phyloP scores from a whole-genome alignment of 768 basidiomycete species.

The Tubosaeta sp. region DNA sequence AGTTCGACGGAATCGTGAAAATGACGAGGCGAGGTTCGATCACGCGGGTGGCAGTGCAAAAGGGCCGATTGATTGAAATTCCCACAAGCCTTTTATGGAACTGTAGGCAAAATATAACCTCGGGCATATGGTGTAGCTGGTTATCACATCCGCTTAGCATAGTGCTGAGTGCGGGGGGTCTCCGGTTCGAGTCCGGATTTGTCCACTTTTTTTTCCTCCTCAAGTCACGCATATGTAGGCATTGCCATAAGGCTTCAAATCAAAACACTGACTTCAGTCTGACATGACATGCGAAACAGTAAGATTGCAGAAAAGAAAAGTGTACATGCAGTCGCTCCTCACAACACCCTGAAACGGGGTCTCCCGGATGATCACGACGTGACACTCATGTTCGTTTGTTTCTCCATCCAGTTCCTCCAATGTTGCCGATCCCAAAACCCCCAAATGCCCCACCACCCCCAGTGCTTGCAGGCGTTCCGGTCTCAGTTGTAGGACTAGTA shows the following conservation, averaged over 20 bases:
- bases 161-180: constrained; percentile 34
- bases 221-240: too few relatives aligned
- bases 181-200: constrained; percentile 39
- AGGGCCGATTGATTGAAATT: not conserved
- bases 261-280: too few relatives aligned
- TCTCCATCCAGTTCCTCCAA: constrained; percentile 31
- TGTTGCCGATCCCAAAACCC: constrained; percentile 43
- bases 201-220: constrained; percentile 22
- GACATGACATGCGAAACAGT: constrained; percentile 4
- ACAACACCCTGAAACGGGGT: constrained; percentile 2
- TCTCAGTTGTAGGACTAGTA: constrained; percentile 21
- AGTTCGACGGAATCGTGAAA: constrained; percentile 19
- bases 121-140: constrained; percentile 39
- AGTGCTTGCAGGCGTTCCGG: constrained; percentile 19
- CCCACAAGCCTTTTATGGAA: not conserved
- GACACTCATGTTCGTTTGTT: constrained; percentile 22
- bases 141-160: constrained; percentile 41
- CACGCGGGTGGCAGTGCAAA: constrained; percentile 24
- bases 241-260: too few relatives aligned
- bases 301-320: constrained; percentile 9
- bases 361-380: not conserved
- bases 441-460: constrained; percentile 43
- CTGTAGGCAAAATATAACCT: not conserved
- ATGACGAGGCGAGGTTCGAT: constrained; percentile 26
- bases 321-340: constrained; percentile 8